phyloP scores from a whole-genome alignment of 768 basidiomycete genomes.

The Cubamyces lactineus region DNA sequence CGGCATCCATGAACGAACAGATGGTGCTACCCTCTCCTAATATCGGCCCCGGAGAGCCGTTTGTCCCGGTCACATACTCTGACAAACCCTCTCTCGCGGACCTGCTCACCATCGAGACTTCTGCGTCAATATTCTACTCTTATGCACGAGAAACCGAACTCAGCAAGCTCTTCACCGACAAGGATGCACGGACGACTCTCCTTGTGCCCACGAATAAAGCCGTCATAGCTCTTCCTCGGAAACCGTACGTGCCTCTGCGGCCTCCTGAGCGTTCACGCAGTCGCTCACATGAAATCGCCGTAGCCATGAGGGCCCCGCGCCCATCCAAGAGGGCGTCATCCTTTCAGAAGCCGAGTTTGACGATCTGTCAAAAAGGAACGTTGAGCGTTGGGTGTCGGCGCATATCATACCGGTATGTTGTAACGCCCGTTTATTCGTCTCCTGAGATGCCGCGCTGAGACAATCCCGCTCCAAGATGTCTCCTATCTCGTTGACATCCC shows the following conservation, averaged over 20 bases:
- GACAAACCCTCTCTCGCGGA: slow-evolving; percentile 67
- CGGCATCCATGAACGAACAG: slow-evolving; percentile 37
- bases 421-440: not conserved
- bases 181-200: slow-evolving; percentile 50
- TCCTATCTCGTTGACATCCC: slow-evolving; percentile 48
- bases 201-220: slow-evolving; percentile 89
- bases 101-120: slow-evolving; percentile 74
- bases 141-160: slow-evolving; percentile 75
- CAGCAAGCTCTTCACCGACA: slow-evolving; percentile 50
- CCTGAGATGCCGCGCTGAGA: not conserved
- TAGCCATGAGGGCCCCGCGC: slow-evolving; percentile 63
- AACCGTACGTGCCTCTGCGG: slow-evolving; percentile 64
- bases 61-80: slow-evolving; percentile 43
- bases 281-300: not conserved
- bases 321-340: slow-evolving; percentile 47
- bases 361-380: slow-evolving; percentile 59
- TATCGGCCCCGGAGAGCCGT: slow-evolving; percentile 28
- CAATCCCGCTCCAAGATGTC: slow-evolving; percentile 41
- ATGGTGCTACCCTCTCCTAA: slow-evolving; percentile 24
- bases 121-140: slow-evolving; percentile 81
- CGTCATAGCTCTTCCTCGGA: slow-evolving; percentile 75
- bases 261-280: not conserved
- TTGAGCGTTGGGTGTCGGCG: slow-evolving; percentile 78
- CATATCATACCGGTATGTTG: slow-evolving; percentile 79
- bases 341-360: slow-evolving; percentile 73